Evolutionary conservation across 768 basidiomycete genomes (phyloP).

Genomic region (Coprinellus micaceus): DNA sequence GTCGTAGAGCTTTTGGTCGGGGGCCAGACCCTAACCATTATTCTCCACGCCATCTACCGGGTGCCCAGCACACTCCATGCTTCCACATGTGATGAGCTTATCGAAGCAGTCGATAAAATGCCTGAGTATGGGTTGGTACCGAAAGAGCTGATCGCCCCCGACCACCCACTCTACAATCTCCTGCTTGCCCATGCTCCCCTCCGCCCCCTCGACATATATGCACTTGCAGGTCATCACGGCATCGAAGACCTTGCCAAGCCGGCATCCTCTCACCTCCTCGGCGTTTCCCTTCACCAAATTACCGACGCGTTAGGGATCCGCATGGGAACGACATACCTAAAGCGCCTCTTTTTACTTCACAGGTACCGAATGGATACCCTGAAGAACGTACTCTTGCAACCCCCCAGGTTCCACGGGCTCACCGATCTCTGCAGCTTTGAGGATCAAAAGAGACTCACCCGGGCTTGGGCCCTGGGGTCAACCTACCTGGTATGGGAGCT

Average conservation of each 20-base stretch:
- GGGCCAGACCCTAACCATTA: constrained; percentile 44
- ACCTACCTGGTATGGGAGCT: too few relatives aligned
- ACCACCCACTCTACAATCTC: constrained; percentile 20
- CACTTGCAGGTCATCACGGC: constrained; percentile 25
- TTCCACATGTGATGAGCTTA: constrained; percentile 43
- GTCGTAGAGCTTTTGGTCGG: constrained; percentile 40
- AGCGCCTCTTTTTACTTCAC: constrained; percentile 33
- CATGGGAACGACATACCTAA: constrained; percentile 36
- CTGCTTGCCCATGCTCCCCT: constrained; percentile 20
- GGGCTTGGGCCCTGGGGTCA: too few relatives aligned
- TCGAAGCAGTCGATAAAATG: constrained; percentile 35
- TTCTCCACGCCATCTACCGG: constrained; percentile 51
- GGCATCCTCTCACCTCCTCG: constrained; percentile 35
- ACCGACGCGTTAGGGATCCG: constrained; percentile 28
- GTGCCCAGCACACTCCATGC: constrained; percentile 45
- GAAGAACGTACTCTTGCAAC: constrained; percentile 9
- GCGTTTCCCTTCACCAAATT: constrained; percentile 22
- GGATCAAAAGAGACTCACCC: too few relatives aligned
- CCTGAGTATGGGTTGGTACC: constrained; percentile 18
- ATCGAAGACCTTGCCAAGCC: constrained; percentile 34
- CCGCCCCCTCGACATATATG: constrained; percentile 34
- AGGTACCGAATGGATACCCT: constrained; percentile 29
- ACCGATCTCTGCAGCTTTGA: too few relatives aligned
- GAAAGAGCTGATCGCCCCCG: constrained; percentile 19
- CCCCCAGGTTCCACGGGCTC: too few relatives aligned